A percentile compares a stretch with the other conserved stretches of the same genome.
Evolutionary conservation across 495 filamentous ascomycete species (phyloP).

Genomic region (Aspergillus sclerotioniger): DNA sequence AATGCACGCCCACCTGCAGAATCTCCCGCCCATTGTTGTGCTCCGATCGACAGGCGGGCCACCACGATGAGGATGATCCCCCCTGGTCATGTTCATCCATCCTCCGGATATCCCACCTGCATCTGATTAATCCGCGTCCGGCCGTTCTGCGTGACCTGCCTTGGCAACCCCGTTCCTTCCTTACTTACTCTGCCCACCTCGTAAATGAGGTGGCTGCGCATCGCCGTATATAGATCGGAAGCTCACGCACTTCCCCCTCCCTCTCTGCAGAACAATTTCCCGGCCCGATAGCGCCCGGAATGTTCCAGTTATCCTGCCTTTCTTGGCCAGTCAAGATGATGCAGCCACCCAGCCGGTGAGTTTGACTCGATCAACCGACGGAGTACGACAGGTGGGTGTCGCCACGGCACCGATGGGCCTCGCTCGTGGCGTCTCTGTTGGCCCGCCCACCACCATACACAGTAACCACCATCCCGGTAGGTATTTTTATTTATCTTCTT

Average conservation of each 20-base stretch:
- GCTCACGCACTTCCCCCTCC: neutral
- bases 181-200: neutral
- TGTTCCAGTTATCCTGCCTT: neutral
- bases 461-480: neutral
- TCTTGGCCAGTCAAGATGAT: neutral
- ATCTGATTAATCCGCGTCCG: neutral
- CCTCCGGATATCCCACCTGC: neutral
- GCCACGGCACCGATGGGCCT: neutral
- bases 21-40: neutral
- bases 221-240: neutral
- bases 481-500: neutral
- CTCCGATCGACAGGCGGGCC: slow-evolving; percentile 1
- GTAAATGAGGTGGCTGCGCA: neutral
- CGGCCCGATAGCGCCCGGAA: neutral
- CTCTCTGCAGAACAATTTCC: neutral
- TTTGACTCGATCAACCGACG: neutral
- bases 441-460: neutral
- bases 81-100: neutral
- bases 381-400: neutral
- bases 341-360: neutral
- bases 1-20: slow-evolving; percentile 1
- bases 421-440: neutral
- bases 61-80: slow-evolving; percentile 1
- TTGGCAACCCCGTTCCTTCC: neutral
- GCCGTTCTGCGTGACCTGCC: neutral